Conservation (phyloP, 805 yeast species). For the Lipomyces oligophaga region DNA sequence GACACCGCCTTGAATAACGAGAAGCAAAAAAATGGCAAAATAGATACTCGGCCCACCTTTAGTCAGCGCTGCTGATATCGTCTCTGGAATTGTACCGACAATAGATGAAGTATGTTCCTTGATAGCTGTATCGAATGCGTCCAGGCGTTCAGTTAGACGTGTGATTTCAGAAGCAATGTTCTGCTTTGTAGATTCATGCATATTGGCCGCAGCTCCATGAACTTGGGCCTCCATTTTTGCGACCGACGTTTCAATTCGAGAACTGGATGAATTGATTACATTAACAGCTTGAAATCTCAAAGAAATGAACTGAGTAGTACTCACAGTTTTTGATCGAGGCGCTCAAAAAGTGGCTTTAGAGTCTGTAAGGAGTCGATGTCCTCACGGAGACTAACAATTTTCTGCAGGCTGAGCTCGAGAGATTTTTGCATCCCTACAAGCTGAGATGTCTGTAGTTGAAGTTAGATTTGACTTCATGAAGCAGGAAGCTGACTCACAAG, state of each 20-base stretch:
- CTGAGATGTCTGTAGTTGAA: conserved; percentile 1
- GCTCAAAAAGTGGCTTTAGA: conserved; percentile 20
- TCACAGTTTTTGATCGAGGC: conserved; percentile 23
- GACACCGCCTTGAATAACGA: conserved; percentile 32
- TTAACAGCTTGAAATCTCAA: background rate
- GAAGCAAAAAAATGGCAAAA: conserved; percentile 29
- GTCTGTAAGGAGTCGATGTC: conserved; percentile 20
- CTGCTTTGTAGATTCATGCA: conserved; percentile 25
- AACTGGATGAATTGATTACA: background rate
- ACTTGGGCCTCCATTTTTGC: conserved; percentile 25
- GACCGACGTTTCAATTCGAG: conserved; percentile 22
- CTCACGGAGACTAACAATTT: conserved; percentile 14
- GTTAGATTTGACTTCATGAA: background rate
- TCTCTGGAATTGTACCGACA: conserved; percentile 31
- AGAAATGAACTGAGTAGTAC: background rate
- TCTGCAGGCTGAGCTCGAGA: conserved; percentile 6
- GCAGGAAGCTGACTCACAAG: background rate
- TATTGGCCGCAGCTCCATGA: conserved; percentile 27
- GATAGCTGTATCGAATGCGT: conserved; percentile 24
- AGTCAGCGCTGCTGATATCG: conserved; percentile 30
- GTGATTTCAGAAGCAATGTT: conserved; percentile 24
- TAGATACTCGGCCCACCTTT: conserved; percentile 34
- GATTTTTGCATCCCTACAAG: conserved; percentile 6
- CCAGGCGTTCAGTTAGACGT: conserved; percentile 20
- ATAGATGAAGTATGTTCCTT: conserved; percentile 34